Conservation (phyloP, 176 grass and related monocot species). For the Bothriochloa decipiens region DNA sequence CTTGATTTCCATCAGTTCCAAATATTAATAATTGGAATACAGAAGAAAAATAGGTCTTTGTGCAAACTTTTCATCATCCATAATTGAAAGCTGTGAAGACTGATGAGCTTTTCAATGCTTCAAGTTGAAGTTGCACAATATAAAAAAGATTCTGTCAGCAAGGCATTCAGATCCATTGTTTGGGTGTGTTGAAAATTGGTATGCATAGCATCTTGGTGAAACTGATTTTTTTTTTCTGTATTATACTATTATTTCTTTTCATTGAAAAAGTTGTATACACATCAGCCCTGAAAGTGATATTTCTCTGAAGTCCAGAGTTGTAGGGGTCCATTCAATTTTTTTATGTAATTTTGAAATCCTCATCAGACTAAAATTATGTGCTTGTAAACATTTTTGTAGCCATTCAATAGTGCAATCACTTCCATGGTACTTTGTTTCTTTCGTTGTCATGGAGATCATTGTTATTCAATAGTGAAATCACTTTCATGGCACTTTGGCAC, state of each 20-base stretch:
- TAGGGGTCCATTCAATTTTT: slow-evolving; percentile 17
- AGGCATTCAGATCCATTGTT: slow-evolving; percentile 13
- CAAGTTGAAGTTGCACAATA: background rate
- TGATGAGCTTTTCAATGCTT: background rate
- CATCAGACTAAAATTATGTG: slow-evolving; percentile 17
- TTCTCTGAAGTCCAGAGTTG: background rate
- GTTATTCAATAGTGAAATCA: background rate
- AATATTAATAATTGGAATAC: background rate
- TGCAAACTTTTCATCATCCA: background rate
- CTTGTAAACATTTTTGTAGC: slow-evolving; percentile 42
- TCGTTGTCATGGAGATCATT: background rate
- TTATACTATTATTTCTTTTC: background rate
- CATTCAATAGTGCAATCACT: slow-evolving; percentile 33
- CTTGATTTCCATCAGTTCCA: background rate
- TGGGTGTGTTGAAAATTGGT: background rate
- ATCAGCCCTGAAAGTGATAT: background rate
- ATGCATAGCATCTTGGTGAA: slow-evolving; percentile 24
- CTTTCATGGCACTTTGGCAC: background rate
- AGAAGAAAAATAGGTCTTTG: background rate
- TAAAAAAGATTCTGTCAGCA: background rate
- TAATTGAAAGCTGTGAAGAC: background rate
- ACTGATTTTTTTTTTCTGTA: slow-evolving; percentile 1
- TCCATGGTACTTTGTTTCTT: slow-evolving; percentile 34
- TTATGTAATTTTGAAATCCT: background rate
- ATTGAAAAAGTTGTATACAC: background rate